Percentiles rank a stretch among this genome's conserved stretches.
Evolutionary conservation across 495 filamentous ascomycete genomes (phyloP).

Genomic region (Penicillium parvum): DNA sequence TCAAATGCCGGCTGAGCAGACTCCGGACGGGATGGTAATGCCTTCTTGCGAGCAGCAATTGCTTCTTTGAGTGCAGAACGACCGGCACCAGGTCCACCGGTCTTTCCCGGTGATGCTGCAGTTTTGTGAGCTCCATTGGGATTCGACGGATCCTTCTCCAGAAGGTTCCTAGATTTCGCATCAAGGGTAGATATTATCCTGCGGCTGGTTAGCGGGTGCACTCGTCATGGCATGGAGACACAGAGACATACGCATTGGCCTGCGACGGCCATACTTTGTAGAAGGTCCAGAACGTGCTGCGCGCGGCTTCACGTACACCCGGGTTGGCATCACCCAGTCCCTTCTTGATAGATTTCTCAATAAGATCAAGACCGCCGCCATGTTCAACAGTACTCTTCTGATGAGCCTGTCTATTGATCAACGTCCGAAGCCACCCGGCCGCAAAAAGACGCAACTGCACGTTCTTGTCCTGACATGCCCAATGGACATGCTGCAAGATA

Average conservation of each 20-base stretch:
- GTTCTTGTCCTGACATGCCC: conserved; percentile 87
- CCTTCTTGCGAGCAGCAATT: conserved; percentile 79
- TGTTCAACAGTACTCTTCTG: conserved; percentile 82
- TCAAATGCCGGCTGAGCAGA: conserved; percentile 62
- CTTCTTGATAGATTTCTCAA: conserved; percentile 85
- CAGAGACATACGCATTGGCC: conserved; percentile 60
- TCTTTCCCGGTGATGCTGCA: conserved; percentile 42
- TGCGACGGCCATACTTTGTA: conserved; percentile 68
- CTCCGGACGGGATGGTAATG: conserved; percentile 62
- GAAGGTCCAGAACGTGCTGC: conserved; percentile 82
- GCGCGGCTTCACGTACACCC: conserved; percentile 76
- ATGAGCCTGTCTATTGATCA: conserved; percentile 71
- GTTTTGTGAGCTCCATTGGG: conserved; percentile 56
- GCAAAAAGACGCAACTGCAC: conserved; percentile 74
- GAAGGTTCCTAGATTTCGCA: conserved; percentile 61
- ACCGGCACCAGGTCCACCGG: conserved; percentile 39
- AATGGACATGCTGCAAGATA: conserved; percentile 76
- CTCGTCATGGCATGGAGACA: background rate
- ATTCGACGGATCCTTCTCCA: conserved; percentile 77
- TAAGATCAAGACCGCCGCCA: conserved; percentile 69
- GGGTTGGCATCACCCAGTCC: conserved; percentile 84
- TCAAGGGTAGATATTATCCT: conserved; percentile 75
- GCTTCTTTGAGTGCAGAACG: conserved; percentile 66
- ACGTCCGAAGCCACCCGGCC: conserved; percentile 75
- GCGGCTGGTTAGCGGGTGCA: conserved; percentile 24